A percentile compares a stretch with the other conserved stretches of the same genome.
Evolutionary conservation across 805 yeast genomes (phyloP).

Genomic region (Metschnikowia borealis): DNA sequence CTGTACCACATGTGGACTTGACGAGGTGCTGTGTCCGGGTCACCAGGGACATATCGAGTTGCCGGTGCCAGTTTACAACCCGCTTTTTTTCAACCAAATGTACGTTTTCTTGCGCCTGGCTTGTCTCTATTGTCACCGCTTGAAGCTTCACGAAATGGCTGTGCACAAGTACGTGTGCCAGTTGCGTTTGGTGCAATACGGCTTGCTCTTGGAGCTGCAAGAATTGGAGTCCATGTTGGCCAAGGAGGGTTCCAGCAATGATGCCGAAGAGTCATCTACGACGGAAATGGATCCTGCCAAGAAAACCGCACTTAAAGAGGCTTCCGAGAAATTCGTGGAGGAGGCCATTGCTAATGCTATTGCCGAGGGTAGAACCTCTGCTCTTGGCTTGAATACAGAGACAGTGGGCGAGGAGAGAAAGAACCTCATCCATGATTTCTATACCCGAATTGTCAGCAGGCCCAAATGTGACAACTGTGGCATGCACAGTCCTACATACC

Average conservation of each 20-base stretch:
- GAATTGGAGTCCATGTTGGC: slow-evolving; percentile 61
- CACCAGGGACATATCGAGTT: slow-evolving; percentile 97
- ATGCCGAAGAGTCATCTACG: slow-evolving; percentile 36
- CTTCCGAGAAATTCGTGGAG: slow-evolving; percentile 68
- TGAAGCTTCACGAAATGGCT: slow-evolving; percentile 66
- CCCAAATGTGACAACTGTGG: slow-evolving; percentile 95
- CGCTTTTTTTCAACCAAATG: slow-evolving; percentile 88
- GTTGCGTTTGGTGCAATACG: slow-evolving; percentile 79
- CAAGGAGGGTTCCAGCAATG: slow-evolving; percentile 31
- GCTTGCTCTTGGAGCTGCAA: slow-evolving; percentile 73
- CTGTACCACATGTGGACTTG: slow-evolving; percentile 94
- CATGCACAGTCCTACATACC: slow-evolving; percentile 88
- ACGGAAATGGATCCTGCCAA: slow-evolving; percentile 34
- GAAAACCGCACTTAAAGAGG: slow-evolving; percentile 45
- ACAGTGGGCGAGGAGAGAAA: slow-evolving; percentile 87
- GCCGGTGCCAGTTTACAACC: slow-evolving; percentile 94
- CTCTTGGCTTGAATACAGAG: slow-evolving; percentile 72
- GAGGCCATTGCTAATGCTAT: slow-evolving; percentile 69
- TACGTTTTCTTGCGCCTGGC: slow-evolving; percentile 77
- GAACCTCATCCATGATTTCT: slow-evolving; percentile 63
- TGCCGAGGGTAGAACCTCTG: slow-evolving; percentile 67
- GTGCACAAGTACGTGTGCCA: slow-evolving; percentile 75
- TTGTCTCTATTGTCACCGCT: slow-evolving; percentile 87
- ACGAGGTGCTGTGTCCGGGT: slow-evolving; percentile 93
- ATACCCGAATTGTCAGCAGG: slow-evolving; percentile 66